Evolutionary conservation across 345 rosid species (phyloP), one percentile per base, ranked within the genome.

Genomic region (Carallia pectinifolia): DNA sequence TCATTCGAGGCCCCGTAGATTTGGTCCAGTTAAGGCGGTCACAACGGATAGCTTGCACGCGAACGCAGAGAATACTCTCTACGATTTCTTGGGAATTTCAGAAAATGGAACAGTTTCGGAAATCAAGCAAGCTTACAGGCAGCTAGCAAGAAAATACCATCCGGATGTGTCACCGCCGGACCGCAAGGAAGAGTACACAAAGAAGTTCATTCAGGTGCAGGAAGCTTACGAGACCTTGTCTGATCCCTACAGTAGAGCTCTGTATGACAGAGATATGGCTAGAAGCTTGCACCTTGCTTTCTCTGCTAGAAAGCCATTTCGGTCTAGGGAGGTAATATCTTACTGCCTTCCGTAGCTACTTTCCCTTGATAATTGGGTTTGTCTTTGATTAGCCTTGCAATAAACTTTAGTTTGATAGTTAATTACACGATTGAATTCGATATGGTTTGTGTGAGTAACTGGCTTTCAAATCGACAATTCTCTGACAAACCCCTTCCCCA

Each of bases 171-270:
- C 61, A 48, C 61, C 44, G 12, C 71, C 62, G 52, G 62, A 38
- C 29, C 44, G 52, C 7, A 17, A 44, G 7, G 71, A 37, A 9
- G 71, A 67, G 71, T 67, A 53, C 58, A 67, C 71, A 5, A 18
- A 47, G 62, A 67, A 58, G 62, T 67, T 67, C 29, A 67, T 67
- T 56, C 33, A 23, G 71, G 61, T 67, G 27, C 62, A 67, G 50
- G 71, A 67, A 58, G 71, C 71, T 36, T 67, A 67, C 36, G 71
- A 67, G 62, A 67, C 62, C 48, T 38, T 67, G 34, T 67, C 62
- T 8, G 71, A 67, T 56, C 71, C 71, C 16, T 15, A 38, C 37
- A n/a, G 48, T 16, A 54, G 71, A 37, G 62, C 71, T 55, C 2
- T 55, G 52, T 67, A 55, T 27, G 71, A 67, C 9, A 34, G 71